Evolutionary conservation across 148 eudicot genomes (phyloP), one percentile per base, ranked within the genome.

Genomic region (Rhododendron mucronatum): DNA sequence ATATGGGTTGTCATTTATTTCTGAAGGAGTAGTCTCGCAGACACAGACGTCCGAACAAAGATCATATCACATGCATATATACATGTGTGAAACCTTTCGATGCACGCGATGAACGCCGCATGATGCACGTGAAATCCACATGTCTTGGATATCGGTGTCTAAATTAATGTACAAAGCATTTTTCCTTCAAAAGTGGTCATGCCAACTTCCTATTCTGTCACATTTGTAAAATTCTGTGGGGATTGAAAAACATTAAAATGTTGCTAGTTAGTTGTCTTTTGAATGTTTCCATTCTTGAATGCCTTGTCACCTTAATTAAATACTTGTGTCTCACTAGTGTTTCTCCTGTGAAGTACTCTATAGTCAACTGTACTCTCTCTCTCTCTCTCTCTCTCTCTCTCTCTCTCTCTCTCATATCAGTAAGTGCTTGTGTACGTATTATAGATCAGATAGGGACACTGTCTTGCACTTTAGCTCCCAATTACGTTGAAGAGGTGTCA

Each of bases 241-340:
- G 81, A 30, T 61, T 14, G 37, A 18, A 16, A 48, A 59, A 81
- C 74, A 81, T 53, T 69, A 39, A 74, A 11, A 82, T 59, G 51
- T 86, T 75, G 77, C 81, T 71, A 81, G 71, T 71, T 80, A 81
- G 73, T 73, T 81, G 8, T 33, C 78, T 30, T 33, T 65, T 65
- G 33, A 65, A n/a, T 65, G 14, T 65, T 65, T 65, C 73, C 3
- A n/a, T 18, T 71, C 35, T 83, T 21, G 74, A 33, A 71, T 84
- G 45, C 78, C 2, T 26, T 71, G 45, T 84, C 85, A 23, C 63
- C 30, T 11, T 48, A 71, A 47, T 50, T 18, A 47, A 3, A 30
- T 84, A 16, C 23, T 48, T 83, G 61, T 45, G 71, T 47, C n/a
- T 61, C 73, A 20, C 39, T 61, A 6, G 14, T 65, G 26, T 82